Percentiles rank a stretch among this genome's conserved stretches.
phyloP scores from a whole-genome alignment of 1,139 yeast genomes.

The Tardiomyces digboiensis region DNA sequence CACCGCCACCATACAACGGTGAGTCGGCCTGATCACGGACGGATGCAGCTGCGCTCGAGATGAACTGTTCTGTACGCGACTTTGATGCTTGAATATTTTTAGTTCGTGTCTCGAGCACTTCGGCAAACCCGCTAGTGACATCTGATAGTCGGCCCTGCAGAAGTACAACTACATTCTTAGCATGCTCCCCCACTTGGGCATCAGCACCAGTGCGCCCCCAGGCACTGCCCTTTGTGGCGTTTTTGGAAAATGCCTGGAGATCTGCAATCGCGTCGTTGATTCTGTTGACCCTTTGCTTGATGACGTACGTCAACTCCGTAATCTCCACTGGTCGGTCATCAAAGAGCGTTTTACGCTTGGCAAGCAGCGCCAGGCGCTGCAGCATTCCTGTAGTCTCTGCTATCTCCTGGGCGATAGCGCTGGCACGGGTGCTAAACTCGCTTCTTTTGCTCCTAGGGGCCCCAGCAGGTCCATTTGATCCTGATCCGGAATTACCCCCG shows the following conservation, averaged over 20 bases:
- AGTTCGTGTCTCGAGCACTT: conserved; percentile 80
- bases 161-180: conserved; percentile 78
- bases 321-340: conserved; percentile 94
- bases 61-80: conserved; percentile 75
- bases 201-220: conserved; percentile 36
- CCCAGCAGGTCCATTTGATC: conserved; percentile 6
- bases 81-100: conserved; percentile 73
- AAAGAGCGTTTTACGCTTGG: conserved; percentile 85
- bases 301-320: conserved; percentile 83
- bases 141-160: conserved; percentile 85
- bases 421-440: conserved; percentile 75
- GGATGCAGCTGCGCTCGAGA: conserved; percentile 27
- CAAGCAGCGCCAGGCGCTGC: conserved; percentile 69
- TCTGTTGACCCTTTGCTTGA: conserved; percentile 85
- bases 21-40: conserved; percentile 1
- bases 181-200: conserved; percentile 57
- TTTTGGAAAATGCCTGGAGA: conserved; percentile 39
- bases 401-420: conserved; percentile 80
- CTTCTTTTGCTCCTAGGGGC: conserved; percentile 19
- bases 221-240: conserved; percentile 15
- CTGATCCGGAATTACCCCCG: conserved; percentile 9
- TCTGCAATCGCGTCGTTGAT: conserved; percentile 71
- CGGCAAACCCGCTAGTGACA: conserved; percentile 86
- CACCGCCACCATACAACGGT: neutral
- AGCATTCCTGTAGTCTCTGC: conserved; percentile 81